Conservation (phyloP, 1,139 yeast genomes). For the Candida gigantensis region DNA sequence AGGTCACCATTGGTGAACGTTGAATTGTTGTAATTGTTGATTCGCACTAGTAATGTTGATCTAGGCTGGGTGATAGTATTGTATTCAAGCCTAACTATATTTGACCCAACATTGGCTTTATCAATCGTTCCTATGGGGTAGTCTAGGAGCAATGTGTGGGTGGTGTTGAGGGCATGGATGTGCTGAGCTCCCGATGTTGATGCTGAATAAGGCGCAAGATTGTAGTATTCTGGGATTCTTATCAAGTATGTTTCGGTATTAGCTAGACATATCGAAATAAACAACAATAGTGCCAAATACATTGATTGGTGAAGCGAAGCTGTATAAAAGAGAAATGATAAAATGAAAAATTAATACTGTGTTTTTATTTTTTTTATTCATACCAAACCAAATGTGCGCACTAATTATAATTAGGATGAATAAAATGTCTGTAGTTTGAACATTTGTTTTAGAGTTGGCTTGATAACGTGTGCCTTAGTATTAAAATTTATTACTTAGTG, state of each 20-base stretch:
- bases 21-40: conserved; percentile 36
- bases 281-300: conserved; percentile 2
- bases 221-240: conserved; percentile 37
- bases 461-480: no score
- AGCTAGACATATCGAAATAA: conserved; percentile 20
- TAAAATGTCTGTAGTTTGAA: no score
- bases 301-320: no score
- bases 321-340: not conserved
- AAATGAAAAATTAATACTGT: not conserved
- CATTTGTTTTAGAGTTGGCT: no score
- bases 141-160: conserved; percentile 28
- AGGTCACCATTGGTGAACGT: conserved; percentile 33
- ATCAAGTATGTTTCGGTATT: conserved; percentile 42
- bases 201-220: conserved; percentile 28
- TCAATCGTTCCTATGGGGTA: conserved; percentile 31
- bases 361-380: not conserved
- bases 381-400: no score
- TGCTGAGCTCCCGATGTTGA: conserved; percentile 9
- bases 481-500: no score
- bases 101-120: conserved; percentile 2
- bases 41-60: conserved; percentile 27
- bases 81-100: conserved; percentile 14
- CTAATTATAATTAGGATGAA: no score
- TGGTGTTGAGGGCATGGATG: conserved; percentile 21
- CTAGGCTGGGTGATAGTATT: conserved; percentile 18